Base-by-base conservation (phyloP, 345 rosid species). In the Dipteronia dyeriana region DNA sequence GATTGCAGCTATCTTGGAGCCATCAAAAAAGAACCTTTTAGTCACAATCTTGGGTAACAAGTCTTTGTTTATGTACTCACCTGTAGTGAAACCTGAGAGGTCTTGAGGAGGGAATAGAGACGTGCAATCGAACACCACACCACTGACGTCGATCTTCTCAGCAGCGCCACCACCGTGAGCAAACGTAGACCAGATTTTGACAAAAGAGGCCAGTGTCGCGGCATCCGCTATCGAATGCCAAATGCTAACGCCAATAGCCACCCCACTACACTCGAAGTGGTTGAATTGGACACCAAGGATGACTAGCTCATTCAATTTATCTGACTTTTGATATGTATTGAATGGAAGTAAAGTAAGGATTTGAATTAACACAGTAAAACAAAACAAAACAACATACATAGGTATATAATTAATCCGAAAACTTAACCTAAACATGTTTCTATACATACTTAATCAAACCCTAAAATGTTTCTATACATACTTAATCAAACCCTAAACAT, bases 141-240 rank as follows among this genome's bases (percentile, higher is more conserved):
- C 45, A 9, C 9, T 9, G 10, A 7, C 45, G 45, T 41, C 45
- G 4, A 41, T 7, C 45, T 41, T 41, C 45, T 41, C 45, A 7
- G 45, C 10, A 34, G 38, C 38, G 38, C 38, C 49, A 10, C 73
- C 80, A 5, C 64, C 11, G 45, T 11, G 45, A 77, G 80, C 80
- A 12, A 64, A 25, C 5, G 43, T 67, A 62, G 68, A 74, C 88
- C 83, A 83, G 1, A 4, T 16, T 25, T 79, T 76, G 9, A 83
- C 26, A 3, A 83, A 75, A 12, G 34, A 51, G 5, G 49, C 62
- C 0, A 76, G 22, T 3, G 83, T 64, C 0, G 81, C 61, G 17
- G 65, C 86, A 56, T 83, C 84, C 0, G 75, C 84, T 3, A 83
- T 53, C 63, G 53, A 73, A 67, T 83, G 86, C 19, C 63, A 59